These are phyloP conservation scores for Didymella glomerata DNA, from an alignment of 2,329 filamentous ascomycete species.

Conservation along the genomic window DNA sequence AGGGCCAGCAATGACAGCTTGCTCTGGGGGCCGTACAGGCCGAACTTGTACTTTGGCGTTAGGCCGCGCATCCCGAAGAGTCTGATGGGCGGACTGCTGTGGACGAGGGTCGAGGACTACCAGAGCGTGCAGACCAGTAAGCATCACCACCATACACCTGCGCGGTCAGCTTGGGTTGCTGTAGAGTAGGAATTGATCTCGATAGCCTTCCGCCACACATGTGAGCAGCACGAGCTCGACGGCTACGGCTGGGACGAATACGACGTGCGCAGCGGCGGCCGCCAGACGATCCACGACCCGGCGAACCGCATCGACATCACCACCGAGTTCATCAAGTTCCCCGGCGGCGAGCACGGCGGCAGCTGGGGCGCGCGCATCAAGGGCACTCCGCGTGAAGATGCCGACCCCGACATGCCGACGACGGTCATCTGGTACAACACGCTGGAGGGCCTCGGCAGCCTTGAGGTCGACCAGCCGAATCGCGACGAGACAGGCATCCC, in stretches of 20 bases:
- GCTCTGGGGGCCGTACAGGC: constrained; percentile 94
- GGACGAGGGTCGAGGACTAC: constrained; percentile 85
- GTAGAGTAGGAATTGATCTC: background rate
- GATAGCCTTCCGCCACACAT: constrained; percentile 89
- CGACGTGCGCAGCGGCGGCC: constrained; percentile 84
- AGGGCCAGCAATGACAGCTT: constrained; percentile 78
- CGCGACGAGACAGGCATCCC: constrained; percentile 58
- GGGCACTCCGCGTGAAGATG: constrained; percentile 77
- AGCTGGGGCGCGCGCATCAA: constrained; percentile 92
- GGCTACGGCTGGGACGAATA: constrained; percentile 99
- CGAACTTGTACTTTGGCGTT: constrained; percentile 93
- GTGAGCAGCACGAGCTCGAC: constrained; percentile 93
- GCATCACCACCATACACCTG: constrained; percentile 43
- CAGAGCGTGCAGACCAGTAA: constrained; percentile 76
- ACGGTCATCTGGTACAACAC: constrained; percentile 83
- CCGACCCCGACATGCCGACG: constrained; percentile 71
- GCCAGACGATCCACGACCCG: constrained; percentile 89
- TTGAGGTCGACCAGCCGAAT: constrained; percentile 67
- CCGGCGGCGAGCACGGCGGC: constrained; percentile 83
- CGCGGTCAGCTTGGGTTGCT: too few species aligned
- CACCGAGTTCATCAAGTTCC: constrained; percentile 92
- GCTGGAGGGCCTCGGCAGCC: constrained; percentile 76
- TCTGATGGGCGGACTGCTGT: constrained; percentile 83
- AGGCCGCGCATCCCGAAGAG: constrained; percentile 83
- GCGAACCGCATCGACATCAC: constrained; percentile 89